Base-by-base conservation (phyloP, 2,329 filamentous ascomycete genomes). In the Penicillium brevicompactum region DNA sequence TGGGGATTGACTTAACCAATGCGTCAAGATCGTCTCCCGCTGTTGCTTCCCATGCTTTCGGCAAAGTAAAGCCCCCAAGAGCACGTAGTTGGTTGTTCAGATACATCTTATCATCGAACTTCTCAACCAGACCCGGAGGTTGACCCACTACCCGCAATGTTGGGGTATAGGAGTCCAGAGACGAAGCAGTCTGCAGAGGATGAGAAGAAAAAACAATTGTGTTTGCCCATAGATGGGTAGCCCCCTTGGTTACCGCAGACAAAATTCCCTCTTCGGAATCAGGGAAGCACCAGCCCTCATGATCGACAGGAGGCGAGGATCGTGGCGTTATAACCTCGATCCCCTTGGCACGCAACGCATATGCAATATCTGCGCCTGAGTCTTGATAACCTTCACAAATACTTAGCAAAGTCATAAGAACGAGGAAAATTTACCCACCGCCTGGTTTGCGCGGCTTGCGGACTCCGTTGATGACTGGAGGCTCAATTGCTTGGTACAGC, bases 161-260 rank as follows among this genome's bases (percentile, higher is more conserved):
- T 7, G 71, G 60, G 6, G 70, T 64, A 41, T 70, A 64, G 7
- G 60, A 43, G 1, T 63, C 59, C 6, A 82, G 60, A 2, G 51
- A 57, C 1, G 60, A 16, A 0, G 78, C 80, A 0, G 57, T 70
- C 53, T 83, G 80, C 0, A 82, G 67, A 1, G 80, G 79, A 62
- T 82, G 80, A 0, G 72, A 70, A 0, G 73, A 70, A 59, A 82
- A 82, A 1, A 82, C 63, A 40, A 82, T 76, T 0, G 80, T 82
- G 57, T 82, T 82, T 1, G 78, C 78, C 78, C 79, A 82, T 3
- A 82, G 64, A 58, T 78, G 74, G 1, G 75, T 82, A 0, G 76
- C 75, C 0, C 77, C 77, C 37, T 65, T 64, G 2, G 71, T 49
- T 1, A 81, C 48, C 0, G 78, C 79, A 4, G 64, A 54, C 0